Conservation (phyloP, 2,329 filamentous ascomycete species). For the Fusarium caatingaense region DNA sequence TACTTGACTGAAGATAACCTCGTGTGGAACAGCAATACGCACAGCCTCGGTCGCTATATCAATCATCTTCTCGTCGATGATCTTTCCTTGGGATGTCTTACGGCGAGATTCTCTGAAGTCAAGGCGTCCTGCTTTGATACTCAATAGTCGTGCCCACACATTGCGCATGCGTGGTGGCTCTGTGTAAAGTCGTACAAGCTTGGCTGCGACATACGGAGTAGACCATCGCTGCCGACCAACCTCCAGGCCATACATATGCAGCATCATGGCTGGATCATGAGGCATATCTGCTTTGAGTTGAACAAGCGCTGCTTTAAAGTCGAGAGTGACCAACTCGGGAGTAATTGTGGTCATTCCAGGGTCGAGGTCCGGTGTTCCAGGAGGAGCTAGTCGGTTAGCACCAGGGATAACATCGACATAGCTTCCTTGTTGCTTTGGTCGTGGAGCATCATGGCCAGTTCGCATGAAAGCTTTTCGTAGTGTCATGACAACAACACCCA, state of each 20-base stretch:
- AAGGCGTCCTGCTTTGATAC: constrained; percentile 81
- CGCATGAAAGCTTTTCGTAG: constrained; percentile 76
- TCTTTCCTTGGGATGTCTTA: constrained; percentile 68
- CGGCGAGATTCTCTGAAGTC: constrained; percentile 83
- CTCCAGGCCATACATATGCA: constrained; percentile 87
- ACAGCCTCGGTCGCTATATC: constrained; percentile 89
- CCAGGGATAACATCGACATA: constrained; percentile 34
- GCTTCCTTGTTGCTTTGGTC: constrained; percentile 49
- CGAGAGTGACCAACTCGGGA: constrained; percentile 80
- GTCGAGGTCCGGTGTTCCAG: constrained; percentile 50
- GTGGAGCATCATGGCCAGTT: constrained; percentile 57
- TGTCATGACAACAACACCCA: constrained; percentile 83
- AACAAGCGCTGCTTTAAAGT: constrained; percentile 82
- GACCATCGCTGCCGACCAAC: constrained; percentile 89
- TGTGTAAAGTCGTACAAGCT: constrained; percentile 85
- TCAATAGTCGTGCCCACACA: constrained; percentile 88
- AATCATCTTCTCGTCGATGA: constrained; percentile 81
- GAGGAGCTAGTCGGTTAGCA: constrained; percentile 54
- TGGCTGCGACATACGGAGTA: constrained; percentile 81
- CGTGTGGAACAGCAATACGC: constrained; percentile 88
- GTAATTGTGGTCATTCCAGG: constrained; percentile 50
- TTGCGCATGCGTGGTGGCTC: constrained; percentile 84
- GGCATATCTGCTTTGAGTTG: constrained; percentile 93
- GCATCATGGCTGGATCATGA: constrained; percentile 87
- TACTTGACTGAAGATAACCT: constrained; percentile 87